Conservation (phyloP, 2,329 filamentous ascomycete genomes). For the Alternaria brassicae region DNA sequence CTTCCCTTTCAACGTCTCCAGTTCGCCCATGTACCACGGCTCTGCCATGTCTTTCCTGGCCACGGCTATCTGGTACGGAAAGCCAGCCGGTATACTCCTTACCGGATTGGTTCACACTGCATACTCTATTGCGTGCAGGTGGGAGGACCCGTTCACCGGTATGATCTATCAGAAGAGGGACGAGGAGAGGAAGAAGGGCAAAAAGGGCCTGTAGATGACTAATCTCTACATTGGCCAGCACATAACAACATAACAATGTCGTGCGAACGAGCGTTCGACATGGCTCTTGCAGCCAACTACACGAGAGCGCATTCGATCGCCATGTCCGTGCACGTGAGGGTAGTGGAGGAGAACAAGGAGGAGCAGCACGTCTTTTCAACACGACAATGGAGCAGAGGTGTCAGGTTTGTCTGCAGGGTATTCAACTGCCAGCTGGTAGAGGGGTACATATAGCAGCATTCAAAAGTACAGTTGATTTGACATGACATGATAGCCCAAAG, state of each 20-base stretch:
- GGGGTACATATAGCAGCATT: constrained; percentile 11
- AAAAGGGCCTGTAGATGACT: constrained; percentile 40
- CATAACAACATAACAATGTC: not conserved
- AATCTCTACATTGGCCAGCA: not conserved
- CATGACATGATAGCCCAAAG: constrained; percentile 22
- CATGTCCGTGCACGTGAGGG: not conserved
- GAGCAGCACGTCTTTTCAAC: constrained; percentile 16
- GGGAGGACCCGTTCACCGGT: constrained; percentile 93
- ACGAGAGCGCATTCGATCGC: not conserved
- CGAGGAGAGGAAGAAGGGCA: constrained; percentile 52
- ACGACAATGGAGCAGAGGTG: constrained; percentile 6
- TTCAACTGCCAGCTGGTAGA: constrained; percentile 18
- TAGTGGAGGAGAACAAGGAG: not conserved
- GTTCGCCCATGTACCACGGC: constrained; percentile 96
- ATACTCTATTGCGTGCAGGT: constrained; percentile 81
- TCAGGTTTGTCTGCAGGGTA: constrained; percentile 12
- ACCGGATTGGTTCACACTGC: constrained; percentile 76
- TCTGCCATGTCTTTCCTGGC: constrained; percentile 92
- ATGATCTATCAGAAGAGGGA: constrained; percentile 92
- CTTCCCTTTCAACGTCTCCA: constrained; percentile 93
- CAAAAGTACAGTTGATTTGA: constrained; percentile 20
- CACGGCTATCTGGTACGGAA: constrained; percentile 82
- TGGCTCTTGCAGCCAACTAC: not conserved
- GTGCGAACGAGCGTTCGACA: not conserved
- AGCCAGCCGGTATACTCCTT: constrained; percentile 82